Evolutionary conservation across 2,329 filamentous ascomycete species (phyloP).

Genomic region (Diplodia sapinea): DNA sequence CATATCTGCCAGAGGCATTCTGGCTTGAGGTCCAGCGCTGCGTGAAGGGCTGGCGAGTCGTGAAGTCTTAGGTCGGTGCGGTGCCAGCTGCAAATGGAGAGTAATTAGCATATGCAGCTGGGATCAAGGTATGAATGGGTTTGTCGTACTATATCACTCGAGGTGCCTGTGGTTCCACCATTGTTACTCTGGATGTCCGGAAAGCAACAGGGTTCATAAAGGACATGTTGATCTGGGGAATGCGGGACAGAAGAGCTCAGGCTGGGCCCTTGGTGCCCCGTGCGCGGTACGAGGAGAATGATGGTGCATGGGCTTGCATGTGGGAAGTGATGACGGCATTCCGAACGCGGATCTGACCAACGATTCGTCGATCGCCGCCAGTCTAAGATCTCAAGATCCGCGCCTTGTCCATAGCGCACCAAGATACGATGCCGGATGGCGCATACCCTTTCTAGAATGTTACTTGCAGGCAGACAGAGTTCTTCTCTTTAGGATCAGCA

Average conservation of each 20-base stretch:
- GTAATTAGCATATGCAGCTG: background rate
- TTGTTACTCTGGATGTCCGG: background rate
- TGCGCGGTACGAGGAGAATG: constrained; percentile 11
- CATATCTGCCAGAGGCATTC: constrained; percentile 75
- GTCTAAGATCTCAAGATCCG: constrained; percentile 28
- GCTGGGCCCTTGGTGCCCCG: constrained; percentile 1
- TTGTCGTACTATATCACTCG: constrained; percentile 20
- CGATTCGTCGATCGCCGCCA: constrained; percentile 15
- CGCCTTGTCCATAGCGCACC: constrained; percentile 8
- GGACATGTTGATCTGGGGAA: background rate
- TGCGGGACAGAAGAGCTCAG: constrained; percentile 5
- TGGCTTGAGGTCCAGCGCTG: constrained; percentile 72
- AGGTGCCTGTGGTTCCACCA: constrained; percentile 17
- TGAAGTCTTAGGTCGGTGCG: constrained; percentile 78
- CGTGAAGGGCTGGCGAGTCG: constrained; percentile 75
- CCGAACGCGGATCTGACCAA: constrained; percentile 17
- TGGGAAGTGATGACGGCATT: constrained; percentile 30
- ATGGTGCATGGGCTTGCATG: constrained; percentile 16
- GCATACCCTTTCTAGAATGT: background rate
- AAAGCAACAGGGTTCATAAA: too few relatives aligned
- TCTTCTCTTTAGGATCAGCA: background rate
- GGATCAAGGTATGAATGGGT: background rate
- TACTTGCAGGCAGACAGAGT: background rate
- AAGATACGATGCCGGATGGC: constrained; percentile 1
- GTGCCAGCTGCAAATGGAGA: constrained; percentile 62